Percentiles rank a stretch among this genome's conserved stretches.
Evolutionary conservation across 345 rosid genomes (phyloP).

Genomic region (Fremontodendron californicum): DNA sequence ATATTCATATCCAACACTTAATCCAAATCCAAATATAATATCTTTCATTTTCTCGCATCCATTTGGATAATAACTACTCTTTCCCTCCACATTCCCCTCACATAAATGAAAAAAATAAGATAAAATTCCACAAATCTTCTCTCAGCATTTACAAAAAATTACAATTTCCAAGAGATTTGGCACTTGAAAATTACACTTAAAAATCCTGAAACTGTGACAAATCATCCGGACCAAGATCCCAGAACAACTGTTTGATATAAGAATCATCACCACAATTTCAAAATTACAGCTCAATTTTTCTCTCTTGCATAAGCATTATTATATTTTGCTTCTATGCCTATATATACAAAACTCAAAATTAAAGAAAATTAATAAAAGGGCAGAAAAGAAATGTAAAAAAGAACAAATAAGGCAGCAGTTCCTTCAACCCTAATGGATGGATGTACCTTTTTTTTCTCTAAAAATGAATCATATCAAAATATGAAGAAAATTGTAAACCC

Average conservation of each 20-base stretch:
- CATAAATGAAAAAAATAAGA: background rate
- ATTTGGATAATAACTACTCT: background rate
- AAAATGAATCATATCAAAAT: slow-evolving; percentile 11
- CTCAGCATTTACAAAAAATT: slow-evolving; percentile 8
- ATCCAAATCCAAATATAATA: slow-evolving; percentile 13
- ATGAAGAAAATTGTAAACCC: background rate
- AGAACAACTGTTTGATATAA: background rate
- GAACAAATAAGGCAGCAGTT: background rate
- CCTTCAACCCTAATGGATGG: slow-evolving; percentile 25
- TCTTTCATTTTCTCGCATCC: background rate
- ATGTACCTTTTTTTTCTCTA: background rate
- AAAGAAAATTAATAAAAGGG: background rate
- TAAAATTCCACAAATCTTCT: background rate
- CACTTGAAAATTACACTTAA: background rate
- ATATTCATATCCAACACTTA: too few species aligned
- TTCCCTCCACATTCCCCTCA: too few species aligned
- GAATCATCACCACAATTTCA: background rate
- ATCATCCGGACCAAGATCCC: background rate
- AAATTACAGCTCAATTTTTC: background rate
- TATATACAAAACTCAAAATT: slow-evolving; percentile 15
- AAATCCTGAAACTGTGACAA: background rate
- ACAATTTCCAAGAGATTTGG: slow-evolving; percentile 14
- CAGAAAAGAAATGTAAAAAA: background rate
- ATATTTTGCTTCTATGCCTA: slow-evolving; percentile 18
- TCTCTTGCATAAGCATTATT: slow-evolving; percentile 11